These are phyloP conservation scores for Flaveria linearis DNA, from an alignment of 129 eudicot genomes.

Conservation along the genomic window DNA sequence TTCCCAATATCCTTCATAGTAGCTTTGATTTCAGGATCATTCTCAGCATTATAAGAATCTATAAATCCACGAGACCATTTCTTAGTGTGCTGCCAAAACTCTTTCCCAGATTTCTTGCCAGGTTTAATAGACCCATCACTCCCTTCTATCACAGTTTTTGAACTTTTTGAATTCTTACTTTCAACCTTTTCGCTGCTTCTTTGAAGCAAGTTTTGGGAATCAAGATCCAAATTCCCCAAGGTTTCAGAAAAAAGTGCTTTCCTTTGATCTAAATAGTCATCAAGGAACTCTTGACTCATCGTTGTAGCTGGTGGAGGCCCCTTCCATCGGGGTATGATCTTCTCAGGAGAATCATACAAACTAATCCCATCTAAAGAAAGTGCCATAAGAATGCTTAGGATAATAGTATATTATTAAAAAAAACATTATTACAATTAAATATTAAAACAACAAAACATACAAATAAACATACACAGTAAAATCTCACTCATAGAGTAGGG, in stretches of 20 bases:
- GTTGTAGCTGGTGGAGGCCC: conserved; percentile 65
- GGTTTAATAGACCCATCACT: conserved; percentile 85
- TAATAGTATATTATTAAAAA: neutral
- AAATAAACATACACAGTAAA: no score
- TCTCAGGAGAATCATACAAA: conserved; percentile 90
- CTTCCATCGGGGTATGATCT: conserved; percentile 91
- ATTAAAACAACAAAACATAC: neutral
- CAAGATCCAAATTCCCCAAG: conserved; percentile 36
- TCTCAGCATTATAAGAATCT: conserved; percentile 83
- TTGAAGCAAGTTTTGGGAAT: conserved; percentile 30
- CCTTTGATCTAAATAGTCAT: conserved; percentile 49
- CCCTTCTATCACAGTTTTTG: conserved; percentile 79
- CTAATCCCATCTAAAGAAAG: conserved; percentile 79
- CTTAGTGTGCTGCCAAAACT: conserved; percentile 92
- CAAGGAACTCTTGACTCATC: conserved; percentile 54
- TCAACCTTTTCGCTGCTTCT: conserved; percentile 22
- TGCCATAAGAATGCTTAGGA: conserved; percentile 21
- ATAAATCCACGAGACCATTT: conserved; percentile 90
- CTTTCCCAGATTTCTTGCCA: conserved; percentile 81
- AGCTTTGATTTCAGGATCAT: conserved; percentile 86
- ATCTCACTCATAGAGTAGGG: no score
- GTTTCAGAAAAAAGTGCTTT: conserved; percentile 50
- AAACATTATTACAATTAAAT: neutral
- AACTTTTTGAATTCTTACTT: conserved; percentile 32
- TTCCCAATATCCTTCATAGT: conserved; percentile 90